Conservation (phyloP, 2,329 filamentous ascomycete genomes). For the Exophiala sp. region DNA sequence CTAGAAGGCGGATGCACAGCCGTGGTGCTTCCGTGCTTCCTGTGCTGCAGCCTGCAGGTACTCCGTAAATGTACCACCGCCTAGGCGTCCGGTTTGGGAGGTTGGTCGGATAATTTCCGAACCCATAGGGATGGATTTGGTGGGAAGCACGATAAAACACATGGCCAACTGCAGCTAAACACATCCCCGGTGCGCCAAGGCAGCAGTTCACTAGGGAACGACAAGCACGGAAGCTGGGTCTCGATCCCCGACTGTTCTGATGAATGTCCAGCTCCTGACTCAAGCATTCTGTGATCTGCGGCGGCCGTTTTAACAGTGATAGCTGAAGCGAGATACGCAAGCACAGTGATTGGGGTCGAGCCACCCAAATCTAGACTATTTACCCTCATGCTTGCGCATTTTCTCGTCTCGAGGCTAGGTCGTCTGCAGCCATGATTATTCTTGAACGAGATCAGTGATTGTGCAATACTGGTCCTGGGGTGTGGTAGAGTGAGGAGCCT, state of each 20-base stretch:
- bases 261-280: neutral
- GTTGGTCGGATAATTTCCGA: conserved; percentile 23
- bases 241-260: conserved; percentile 3
- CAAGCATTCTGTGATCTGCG: no score
- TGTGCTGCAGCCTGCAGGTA: conserved; percentile 11
- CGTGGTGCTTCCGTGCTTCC: conserved; percentile 1
- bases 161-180: conserved; percentile 12
- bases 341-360: no score
- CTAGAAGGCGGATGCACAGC: conserved; percentile 6
- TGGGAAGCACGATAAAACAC: conserved; percentile 5
- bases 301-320: no score
- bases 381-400: no score
- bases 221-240: neutral
- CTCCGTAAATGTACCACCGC: neutral
- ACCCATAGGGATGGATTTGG: conserved; percentile 12
- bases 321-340: no score
- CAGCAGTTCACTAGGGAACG: conserved; percentile 2
- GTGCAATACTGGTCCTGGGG: no score
- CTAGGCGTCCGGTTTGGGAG: neutral
- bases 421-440: no score
- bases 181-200: conserved; percentile 7
- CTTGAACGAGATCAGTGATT: no score
- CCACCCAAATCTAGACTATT: no score
- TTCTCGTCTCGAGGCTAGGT: no score
- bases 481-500: no score